Base-by-base conservation (phyloP, 2,329 filamentous ascomycete species). In the Aspergillus sp. region DNA sequence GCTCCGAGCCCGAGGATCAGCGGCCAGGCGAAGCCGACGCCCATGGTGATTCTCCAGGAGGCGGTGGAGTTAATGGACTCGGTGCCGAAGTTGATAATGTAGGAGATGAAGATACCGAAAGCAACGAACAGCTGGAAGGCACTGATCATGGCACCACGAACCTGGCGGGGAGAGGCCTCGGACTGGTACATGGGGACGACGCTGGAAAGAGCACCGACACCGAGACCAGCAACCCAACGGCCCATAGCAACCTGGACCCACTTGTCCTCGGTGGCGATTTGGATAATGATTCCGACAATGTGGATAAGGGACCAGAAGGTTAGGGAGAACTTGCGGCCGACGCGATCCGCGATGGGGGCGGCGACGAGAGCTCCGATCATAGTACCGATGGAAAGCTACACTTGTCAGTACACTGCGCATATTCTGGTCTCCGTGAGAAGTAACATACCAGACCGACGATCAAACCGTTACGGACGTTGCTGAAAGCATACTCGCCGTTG, bases 21-120 rank as follows among this genome's bases (percentile, higher is more conserved):
- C 4, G 84, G 81, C 80, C 83, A 87, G 67, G 86, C 80, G 66
- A 86, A 87, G 22, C 84, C 84, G 52, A 87, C 78, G 7, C 84
- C 85, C 80, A 87, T 86, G 45, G 79, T 77, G 60, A 82, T 80
- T 25, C 80, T 74, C 80, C 80, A 82, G 1, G 79, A 78, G 31
- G 73, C 75, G 80, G 73, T 87, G 48, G 72, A 75, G 7, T 74
- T 23, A 53, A 77, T 74, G 25, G 62, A 65, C 58, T 79, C 74
- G 3, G 80, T 82, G 30, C 81, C 81, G 60, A 72, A 82, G 73
- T 82, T 82, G 74, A 83, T 77, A 58, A 79, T 74, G 67, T 81
- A 79, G 58, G 81, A 80, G 64, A 81, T 76, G 63, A 82, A 78
- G 65, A 83, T 82, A 60, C 81, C 80, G 31, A 82, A 74, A n/a